Evolutionary conservation across 352 stramenopile genomes (phyloP), one percentile per base, ranked within the genome.

Genomic region (Aphanomyces euteiches): DNA sequence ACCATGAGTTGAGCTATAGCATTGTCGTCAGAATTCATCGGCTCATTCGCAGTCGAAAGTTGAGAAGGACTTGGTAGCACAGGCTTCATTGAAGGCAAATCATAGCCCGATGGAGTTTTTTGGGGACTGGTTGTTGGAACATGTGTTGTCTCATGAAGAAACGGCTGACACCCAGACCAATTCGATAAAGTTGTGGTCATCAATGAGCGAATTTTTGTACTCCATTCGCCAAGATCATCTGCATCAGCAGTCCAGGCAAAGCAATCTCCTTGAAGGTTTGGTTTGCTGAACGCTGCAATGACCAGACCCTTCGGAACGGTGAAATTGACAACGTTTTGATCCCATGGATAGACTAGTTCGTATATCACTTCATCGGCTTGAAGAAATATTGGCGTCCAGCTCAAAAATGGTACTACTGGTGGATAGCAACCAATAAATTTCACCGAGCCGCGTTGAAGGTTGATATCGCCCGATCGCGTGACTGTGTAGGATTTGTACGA

Each of bases 361-460:
- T 17, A 17, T 0, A 58, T 36, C 17, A 13, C 7, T 58, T 58
- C 50, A 28, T 58, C 17, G 15, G 15, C 15, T 36, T 19, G 17
- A 12, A 58, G 21, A 19, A 58, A 58, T 28, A 28, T 3, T 8
- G 50, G 50, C 7, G 50, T 58, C 50, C 50, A 58, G 13, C 13
- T n/a, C 28, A 28, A 28, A 28, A 28, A 28, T 28, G 28, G 28
- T 28, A 28, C 28, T 28, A 28, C 28, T n/a, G 43, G 43, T 19
- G 50, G 19, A 19, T 36, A 58, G 50, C 50, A 58, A 13, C 50
- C 50, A 28, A 58, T 28, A 58, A 58, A 58, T 2, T 17, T 36
- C 50, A 28, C 7, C 21, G 50, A 36, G 17, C 50, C 1, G 7
- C 15, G 15, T 36, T 17, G 50, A 7, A 8, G 15, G 21, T 36